Conservation (phyloP, 768 basidiomycete species). For the Mycena haematopus region DNA sequence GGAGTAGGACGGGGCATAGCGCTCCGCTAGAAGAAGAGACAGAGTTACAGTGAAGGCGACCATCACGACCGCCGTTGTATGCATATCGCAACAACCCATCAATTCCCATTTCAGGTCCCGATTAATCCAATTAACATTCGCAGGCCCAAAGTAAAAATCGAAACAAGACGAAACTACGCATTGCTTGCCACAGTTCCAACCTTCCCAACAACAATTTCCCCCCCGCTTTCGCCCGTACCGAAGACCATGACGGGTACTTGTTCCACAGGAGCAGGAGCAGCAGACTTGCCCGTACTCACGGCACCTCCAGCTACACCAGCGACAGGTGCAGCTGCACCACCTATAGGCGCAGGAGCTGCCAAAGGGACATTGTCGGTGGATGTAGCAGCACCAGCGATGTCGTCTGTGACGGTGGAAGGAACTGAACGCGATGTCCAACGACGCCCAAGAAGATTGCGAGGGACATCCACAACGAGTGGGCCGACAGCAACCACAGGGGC, state of each 20-base stretch:
- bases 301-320: neutral
- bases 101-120: neutral
- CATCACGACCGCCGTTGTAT: conserved; percentile 2
- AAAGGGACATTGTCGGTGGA: neutral
- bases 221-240: neutral
- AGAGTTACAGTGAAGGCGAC: conserved; percentile 3
- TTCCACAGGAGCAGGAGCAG: neutral
- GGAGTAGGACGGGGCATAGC: conserved; percentile 49
- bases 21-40: conserved; percentile 3
- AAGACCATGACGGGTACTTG: neutral
- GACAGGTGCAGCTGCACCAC: neutral
- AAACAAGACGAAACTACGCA: conserved; percentile 4
- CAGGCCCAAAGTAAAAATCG: neutral
- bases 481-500: neutral
- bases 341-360: neutral
- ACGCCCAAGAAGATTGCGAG: neutral
- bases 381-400: neutral
- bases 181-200: neutral
- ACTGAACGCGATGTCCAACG: neutral
- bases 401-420: neutral
- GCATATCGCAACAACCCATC: neutral
- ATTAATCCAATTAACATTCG: neutral
- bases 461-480: neutral
- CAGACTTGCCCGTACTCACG: neutral
- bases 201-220: neutral